Base-by-base conservation (phyloP, 2,329 filamentous ascomycete genomes). In the Colletotrichum sp. region DNA sequence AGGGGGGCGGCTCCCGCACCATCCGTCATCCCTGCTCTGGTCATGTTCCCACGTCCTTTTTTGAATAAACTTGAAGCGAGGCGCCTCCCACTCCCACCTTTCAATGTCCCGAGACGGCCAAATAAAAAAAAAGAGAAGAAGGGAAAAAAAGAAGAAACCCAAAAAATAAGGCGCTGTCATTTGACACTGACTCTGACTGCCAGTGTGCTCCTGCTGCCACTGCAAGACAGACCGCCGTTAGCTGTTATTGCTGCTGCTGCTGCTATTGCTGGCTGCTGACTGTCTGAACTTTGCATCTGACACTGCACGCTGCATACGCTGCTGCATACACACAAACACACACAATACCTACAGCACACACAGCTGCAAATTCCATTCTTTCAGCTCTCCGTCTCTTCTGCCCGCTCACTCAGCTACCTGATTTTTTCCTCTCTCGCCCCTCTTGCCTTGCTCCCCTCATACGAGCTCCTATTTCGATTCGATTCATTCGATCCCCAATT, bases 21-120 rank as follows among this genome's bases (percentile, higher is more conserved):
- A 9, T 34, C 49, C 49, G 36, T 3, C 3, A 69, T 73, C 73
- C 70, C 59, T 76, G 70, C 52, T 52, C 16, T 63, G 30, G 21
- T 64, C 26, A 55, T 76, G 59, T 59, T 73, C 57, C 57, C n/a
- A 55, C 63, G 59, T 36, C 44, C 28, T 73, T 65, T 73, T 76
- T 73, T 36, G 59, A 73, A 76, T 73, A 73, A 76, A 73, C 64
- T 73, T 65, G 64, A 69, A 73, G 73, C 70, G 57, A 73, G 32
- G 69, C 57, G 57, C 30, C 63, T 64, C 55, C n/a, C 39, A 21
- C 36, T 39, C 60, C 36, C 57, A 69, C 36, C 39, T 73, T 13
- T 16, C 24, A 62, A 70, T 64, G 30, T 69, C 65, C 71, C 57
- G 44, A 26, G 55, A 63, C 36, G 59, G 30, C 36, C 32, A 63